Percentiles rank a stretch among this genome's conserved stretches.
These are phyloP conservation scores for Komagataella populi DNA, from an alignment of 805 yeast species.

Conservation along the genomic window DNA sequence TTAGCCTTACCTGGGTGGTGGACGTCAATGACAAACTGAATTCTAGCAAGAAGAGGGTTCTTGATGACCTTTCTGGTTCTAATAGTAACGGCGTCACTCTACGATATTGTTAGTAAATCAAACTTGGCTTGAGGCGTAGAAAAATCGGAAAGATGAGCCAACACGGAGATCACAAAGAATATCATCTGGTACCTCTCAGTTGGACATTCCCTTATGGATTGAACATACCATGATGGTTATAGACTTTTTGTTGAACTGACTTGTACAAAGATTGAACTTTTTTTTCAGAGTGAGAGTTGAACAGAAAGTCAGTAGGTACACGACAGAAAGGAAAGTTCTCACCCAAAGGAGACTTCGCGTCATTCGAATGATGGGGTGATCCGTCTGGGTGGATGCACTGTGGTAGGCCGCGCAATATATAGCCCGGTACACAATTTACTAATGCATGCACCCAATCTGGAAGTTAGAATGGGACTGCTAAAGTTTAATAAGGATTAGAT, in stretches of 20 bases:
- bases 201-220: background rate
- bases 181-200: background rate
- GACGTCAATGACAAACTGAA: constrained; percentile 99
- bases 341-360: background rate
- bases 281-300: background rate
- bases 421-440: background rate
- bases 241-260: background rate
- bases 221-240: background rate
- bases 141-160: background rate
- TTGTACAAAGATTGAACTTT: background rate
- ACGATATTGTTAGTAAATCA: constrained; percentile 4
- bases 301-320: background rate
- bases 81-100: constrained; percentile 99
- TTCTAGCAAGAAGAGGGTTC: constrained; percentile 98
- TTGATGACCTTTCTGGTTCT: constrained; percentile 99
- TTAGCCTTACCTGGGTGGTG: constrained; percentile 99
- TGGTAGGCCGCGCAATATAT: background rate
- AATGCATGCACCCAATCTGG: background rate
- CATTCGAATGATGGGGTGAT: background rate
- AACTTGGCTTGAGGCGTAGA: background rate
- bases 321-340: background rate
- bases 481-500: background rate
- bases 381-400: background rate
- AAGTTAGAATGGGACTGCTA: background rate
- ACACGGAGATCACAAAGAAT: background rate